These are phyloP conservation scores for Amylocystis lapponica DNA, from an alignment of 768 basidiomycete genomes.

Conservation along the genomic window DNA sequence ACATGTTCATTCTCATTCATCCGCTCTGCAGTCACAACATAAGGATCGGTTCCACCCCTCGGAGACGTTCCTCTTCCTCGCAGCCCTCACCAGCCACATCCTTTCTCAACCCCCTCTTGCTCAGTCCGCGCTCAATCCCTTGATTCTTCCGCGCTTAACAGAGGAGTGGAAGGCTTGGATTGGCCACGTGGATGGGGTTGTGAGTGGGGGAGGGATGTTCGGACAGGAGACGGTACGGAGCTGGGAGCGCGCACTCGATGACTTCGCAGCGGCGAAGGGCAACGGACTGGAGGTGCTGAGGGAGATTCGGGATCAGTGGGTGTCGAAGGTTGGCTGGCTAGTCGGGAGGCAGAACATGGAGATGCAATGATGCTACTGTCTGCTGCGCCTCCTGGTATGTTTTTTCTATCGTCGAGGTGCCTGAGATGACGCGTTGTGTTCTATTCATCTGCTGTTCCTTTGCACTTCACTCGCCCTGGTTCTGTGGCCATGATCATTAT, in stretches of 20 bases:
- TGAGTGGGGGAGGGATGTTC: slow-evolving; percentile 82
- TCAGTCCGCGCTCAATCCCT: slow-evolving; percentile 49
- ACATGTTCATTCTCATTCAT: slow-evolving; percentile 31
- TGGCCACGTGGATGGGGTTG: slow-evolving; percentile 56
- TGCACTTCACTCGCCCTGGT: background rate
- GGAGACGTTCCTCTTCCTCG: slow-evolving; percentile 70
- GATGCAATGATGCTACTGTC: slow-evolving; percentile 21
- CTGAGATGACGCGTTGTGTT: background rate
- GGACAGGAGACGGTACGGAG: slow-evolving; percentile 58
- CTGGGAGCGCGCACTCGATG: slow-evolving; percentile 69
- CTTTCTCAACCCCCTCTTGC: slow-evolving; percentile 63
- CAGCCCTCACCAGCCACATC: slow-evolving; percentile 61
- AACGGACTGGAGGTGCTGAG: slow-evolving; percentile 38
- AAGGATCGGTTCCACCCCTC: slow-evolving; percentile 65
- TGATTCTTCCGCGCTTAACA: slow-evolving; percentile 56
- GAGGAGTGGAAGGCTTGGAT: slow-evolving; percentile 82
- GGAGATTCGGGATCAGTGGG: slow-evolving; percentile 58
- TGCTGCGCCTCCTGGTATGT: slow-evolving; percentile 4
- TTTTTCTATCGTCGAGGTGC: background rate
- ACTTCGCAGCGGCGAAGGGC: slow-evolving; percentile 50
- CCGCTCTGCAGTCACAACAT: slow-evolving; percentile 43
- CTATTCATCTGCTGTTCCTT: background rate
- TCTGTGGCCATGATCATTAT: background rate
- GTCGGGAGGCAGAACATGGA: slow-evolving; percentile 44
- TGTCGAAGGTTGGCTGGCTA: slow-evolving; percentile 73